These are phyloP conservation scores for Colletotrichum sublineola DNA, from an alignment of 2,329 filamentous ascomycete genomes.

Conservation along the genomic window DNA sequence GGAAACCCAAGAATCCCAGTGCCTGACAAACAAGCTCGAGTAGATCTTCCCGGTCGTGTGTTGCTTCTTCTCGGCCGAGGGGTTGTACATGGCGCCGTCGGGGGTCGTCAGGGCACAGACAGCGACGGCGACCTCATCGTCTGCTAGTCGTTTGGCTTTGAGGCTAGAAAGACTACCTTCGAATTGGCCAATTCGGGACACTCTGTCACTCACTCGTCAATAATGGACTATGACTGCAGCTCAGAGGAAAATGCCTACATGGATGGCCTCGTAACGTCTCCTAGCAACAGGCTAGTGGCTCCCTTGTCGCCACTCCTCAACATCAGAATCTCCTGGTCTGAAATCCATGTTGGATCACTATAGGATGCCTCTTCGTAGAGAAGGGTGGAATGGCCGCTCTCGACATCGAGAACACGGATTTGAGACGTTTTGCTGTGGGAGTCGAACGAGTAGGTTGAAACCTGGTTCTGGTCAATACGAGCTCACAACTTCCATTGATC, in stretches of 20 bases:
- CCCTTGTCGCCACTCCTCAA: conserved; percentile 65
- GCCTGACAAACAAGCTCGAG: conserved; percentile 80
- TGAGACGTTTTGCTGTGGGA: conserved; percentile 77
- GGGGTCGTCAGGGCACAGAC: conserved; percentile 75
- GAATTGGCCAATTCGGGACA: conserved; percentile 62
- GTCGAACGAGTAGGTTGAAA: conserved; percentile 84
- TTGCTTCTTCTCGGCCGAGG: conserved; percentile 70
- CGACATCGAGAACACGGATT: conserved; percentile 78
- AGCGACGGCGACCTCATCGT: conserved; percentile 66
- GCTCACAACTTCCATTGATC: neutral
- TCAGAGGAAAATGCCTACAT: conserved; percentile 52
- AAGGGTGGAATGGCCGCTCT: conserved; percentile 73
- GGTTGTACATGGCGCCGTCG: conserved; percentile 77
- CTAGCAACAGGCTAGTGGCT: conserved; percentile 61
- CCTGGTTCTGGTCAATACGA: conserved; percentile 50
- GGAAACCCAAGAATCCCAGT: conserved; percentile 84
- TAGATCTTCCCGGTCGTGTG: conserved; percentile 78
- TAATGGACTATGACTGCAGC: too few species aligned
- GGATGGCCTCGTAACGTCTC: conserved; percentile 52
- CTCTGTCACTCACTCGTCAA: conserved; percentile 39
- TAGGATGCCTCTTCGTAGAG: conserved; percentile 75
- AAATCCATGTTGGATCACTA: conserved; percentile 82
- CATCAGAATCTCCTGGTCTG: conserved; percentile 71
- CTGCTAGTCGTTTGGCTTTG: conserved; percentile 66
- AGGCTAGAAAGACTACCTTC: conserved; percentile 69